These are phyloP conservation scores for Helichrysum umbraculigerum DNA, from an alignment of 129 eudicot genomes.

Conservation along the genomic window DNA sequence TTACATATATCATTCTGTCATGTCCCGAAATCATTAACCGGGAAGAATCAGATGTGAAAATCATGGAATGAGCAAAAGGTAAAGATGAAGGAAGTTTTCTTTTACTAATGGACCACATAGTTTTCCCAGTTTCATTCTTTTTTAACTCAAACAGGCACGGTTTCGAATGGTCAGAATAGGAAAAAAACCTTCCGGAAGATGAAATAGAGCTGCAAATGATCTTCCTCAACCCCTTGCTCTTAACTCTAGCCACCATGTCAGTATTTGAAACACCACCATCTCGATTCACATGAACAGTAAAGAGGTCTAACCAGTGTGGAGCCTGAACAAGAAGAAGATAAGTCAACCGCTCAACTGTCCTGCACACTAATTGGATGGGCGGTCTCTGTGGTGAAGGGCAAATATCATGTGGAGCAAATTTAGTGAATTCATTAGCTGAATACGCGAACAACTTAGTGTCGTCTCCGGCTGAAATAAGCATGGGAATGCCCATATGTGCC, in stretches of 20 bases:
- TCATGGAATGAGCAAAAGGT: constrained; percentile 84
- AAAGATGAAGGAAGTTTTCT: constrained; percentile 59
- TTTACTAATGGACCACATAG: constrained; percentile 61
- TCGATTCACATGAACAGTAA: constrained; percentile 42
- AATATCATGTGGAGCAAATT: constrained; percentile 84
- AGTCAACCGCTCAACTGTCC: constrained; percentile 46
- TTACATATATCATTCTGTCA: constrained; percentile 85
- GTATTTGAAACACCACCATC: constrained; percentile 53
- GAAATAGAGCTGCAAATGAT: constrained; percentile 81
- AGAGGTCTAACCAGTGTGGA: constrained; percentile 55
- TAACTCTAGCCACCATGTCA: constrained; percentile 62
- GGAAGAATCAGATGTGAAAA: constrained; percentile 74
- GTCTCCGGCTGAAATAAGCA: constrained; percentile 98
- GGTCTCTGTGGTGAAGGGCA: constrained; percentile 96
- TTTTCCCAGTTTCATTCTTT: constrained; percentile 39
- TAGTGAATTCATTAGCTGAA: constrained; percentile 76
- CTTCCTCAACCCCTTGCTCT: constrained; percentile 63
- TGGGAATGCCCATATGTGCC: constrained; percentile 93
- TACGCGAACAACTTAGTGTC: constrained; percentile 95
- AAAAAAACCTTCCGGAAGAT: constrained; percentile 59
- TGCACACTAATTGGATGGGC: constrained; percentile 58
- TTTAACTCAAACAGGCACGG: constrained; percentile 66
- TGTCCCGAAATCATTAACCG: constrained; percentile 79
- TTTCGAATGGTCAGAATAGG: constrained; percentile 66
- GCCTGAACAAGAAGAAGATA: constrained; percentile 83